Evolutionary conservation across 73 alveolate species (phyloP).

Genomic region (Tetrahymena malaccensis): DNA sequence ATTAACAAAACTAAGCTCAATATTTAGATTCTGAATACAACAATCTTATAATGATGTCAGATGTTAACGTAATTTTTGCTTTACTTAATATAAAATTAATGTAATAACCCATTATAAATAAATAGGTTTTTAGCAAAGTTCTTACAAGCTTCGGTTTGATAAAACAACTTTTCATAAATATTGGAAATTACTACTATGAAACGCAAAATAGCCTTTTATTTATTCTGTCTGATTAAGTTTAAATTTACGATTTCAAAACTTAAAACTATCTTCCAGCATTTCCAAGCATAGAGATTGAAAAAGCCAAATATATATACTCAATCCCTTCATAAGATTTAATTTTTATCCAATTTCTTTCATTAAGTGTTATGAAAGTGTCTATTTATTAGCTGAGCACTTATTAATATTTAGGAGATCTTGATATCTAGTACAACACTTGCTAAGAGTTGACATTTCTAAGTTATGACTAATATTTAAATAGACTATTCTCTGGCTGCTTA

Average conservation of each 20-base stretch:
- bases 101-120: too few relatives aligned
- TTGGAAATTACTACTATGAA: not conserved
- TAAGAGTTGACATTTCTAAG: not conserved
- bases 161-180: too few relatives aligned
- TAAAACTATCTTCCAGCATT: not conserved
- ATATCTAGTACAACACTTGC: not conserved
- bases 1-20: not conserved
- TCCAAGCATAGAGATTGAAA: not conserved
- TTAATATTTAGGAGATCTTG: not conserved
- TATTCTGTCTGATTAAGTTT: not conserved
- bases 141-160: not conserved
- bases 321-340: not conserved
- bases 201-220: not conserved
- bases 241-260: not conserved
- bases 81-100: too few relatives aligned
- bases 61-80: not conserved
- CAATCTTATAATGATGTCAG: not conserved
- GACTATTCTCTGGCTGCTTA: not conserved
- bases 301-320: not conserved
- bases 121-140: not conserved
- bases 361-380: not conserved
- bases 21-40: not conserved
- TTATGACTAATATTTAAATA: not conserved
- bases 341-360: not conserved
- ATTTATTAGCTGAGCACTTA: not conserved